Evolutionary conservation across 2,329 filamentous ascomycete genomes (phyloP), one percentile per base, ranked within the genome.

Genomic region (Rutstroemia sp.): DNA sequence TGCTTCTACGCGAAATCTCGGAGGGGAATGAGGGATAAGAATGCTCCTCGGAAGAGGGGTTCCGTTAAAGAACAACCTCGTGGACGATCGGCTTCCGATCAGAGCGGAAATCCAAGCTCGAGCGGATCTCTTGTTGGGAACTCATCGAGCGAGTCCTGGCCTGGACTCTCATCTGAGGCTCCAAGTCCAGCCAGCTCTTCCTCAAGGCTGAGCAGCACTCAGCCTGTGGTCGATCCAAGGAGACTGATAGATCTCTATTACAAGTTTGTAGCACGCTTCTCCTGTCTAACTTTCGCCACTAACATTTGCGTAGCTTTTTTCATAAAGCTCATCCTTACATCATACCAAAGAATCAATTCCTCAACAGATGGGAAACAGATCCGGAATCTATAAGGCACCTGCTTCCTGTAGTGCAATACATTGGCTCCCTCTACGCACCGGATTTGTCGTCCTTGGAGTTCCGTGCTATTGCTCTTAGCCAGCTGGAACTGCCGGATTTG

Each of bases 1-100:
- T 79, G 76, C 56, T 71, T 70, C 57, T 79, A 78, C 64, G 70
- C 74, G 19, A 73, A 73, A 59, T 79, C 77, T 12, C 70, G 76
- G 38, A 70, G 77, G 61, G 76, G 77, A 12, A 73, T 66, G 63
- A 59, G 64, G 51, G 63, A 66, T 36, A 59, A 58, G 47, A 65
- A 57, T 53, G 57, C 60, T 7, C 56, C 60, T 34, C 55, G 58
- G 30, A 66, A 63, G 39, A 59, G 54, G 46, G 48, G 42, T 14
- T 58, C 61, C 3, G 38, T 56, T 25, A 57, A 56, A 50, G 55
- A 58, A 44, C 56, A 51, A 40, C 48, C 23, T 21, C 55, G 44
- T 34, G 54, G 36, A 42, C 55, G 57, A 34, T 44, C 25, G 4
- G 45, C 48, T 23, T 34, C 16, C 17, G 54, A 51, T 10, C 51